phyloP scores from a whole-genome alignment of 805 yeast genomes.

The Candida boleticola region DNA sequence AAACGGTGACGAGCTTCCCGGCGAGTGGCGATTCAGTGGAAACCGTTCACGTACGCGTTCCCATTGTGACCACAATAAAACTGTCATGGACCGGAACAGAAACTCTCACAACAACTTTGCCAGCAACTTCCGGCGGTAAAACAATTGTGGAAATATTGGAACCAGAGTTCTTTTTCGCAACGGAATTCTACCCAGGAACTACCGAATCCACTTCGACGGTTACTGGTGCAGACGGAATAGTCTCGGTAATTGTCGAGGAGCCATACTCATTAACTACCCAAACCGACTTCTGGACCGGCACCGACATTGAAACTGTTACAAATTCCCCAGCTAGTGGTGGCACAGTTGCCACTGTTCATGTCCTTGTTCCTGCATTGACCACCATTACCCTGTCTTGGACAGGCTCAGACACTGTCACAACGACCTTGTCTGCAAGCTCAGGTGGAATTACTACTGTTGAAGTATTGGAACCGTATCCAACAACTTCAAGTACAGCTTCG shows the following conservation, averaged over 20 bases:
- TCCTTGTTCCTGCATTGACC: background rate
- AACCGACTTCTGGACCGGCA: background rate
- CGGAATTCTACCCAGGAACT: constrained; percentile 9
- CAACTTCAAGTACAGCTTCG: background rate
- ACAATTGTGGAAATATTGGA: background rate
- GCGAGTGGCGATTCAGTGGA: background rate
- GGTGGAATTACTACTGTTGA: background rate
- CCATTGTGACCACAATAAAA: background rate
- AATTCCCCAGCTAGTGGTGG: background rate
- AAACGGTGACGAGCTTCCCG: background rate
- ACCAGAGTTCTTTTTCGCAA: background rate
- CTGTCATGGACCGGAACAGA: background rate
- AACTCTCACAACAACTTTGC: background rate
- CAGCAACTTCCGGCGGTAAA: background rate
- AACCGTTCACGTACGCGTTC: background rate
- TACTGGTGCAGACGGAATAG: background rate
- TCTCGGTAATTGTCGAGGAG: background rate
- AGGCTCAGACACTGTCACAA: background rate
- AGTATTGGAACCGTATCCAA: background rate
- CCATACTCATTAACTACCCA: background rate
- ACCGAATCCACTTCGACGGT: constrained; percentile 17
- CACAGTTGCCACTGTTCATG: background rate
- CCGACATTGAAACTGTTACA: background rate
- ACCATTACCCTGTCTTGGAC: background rate
- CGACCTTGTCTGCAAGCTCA: background rate